Evolutionary conservation across 306 rosid genomes (phyloP), one percentile per base, ranked within the genome.

Genomic region (Malus asiatica): DNA sequence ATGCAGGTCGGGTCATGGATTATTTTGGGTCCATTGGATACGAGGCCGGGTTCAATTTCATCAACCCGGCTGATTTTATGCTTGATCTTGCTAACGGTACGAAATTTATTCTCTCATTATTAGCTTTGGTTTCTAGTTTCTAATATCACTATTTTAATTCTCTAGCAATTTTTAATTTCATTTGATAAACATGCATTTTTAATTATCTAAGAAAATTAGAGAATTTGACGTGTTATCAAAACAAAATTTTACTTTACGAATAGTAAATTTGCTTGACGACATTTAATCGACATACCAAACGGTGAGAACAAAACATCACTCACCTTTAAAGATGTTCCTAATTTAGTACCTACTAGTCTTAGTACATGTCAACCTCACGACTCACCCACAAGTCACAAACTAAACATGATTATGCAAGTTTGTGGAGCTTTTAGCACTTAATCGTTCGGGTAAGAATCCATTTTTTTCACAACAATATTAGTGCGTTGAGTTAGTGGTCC

Each of bases 51-150:
- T 86, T 81, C 85, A 87, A 81, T 65, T 91, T 83, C 73, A 75
- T 93, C 77, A 93, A 93, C 86, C 96, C 97, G 4, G 98, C 98
- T 10, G 98, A 93, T 79, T 88, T 89, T 71, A 81, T 93, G 30
- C 95, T 93, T 70, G 98, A 93, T 33, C 95, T 93, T 84, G 98
- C 98, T 3, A 93, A 90, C 40, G 98, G 98, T 93, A 82, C 58
- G 90, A 62, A 33, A 23, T 62, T 12, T 44, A 52, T 68, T 68
- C 46, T 80, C 71, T 80, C 71, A 38, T 27, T 32, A 55, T 72
- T 18, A 72, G 19, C 58, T 44, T 30, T 67, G 33, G 22, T 16
- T 68, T 44, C 4, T 5, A 16, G 27, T 32, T n/a, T 2, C 9
- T 15, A n/a, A 13, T 12, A 5, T 15, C 45, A 42, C 12, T 42